phyloP scores from a whole-genome alignment of 2,329 filamentous ascomycete genomes.

The Cordyceps farinosa region DNA sequence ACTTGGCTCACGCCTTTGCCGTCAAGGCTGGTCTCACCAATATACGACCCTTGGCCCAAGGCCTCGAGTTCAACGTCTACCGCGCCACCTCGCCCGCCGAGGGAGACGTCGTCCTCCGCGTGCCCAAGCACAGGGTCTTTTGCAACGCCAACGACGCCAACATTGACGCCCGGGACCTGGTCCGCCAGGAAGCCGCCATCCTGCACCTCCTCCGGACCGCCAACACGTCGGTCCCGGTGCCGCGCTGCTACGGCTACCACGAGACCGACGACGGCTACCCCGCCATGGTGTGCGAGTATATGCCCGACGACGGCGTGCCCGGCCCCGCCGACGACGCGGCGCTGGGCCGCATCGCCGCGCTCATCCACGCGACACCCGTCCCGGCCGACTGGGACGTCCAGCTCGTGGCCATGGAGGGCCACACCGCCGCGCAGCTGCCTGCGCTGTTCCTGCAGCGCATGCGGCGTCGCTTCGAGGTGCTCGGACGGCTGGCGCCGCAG shows the following conservation, averaged over 20 bases:
- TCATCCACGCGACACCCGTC: constrained; percentile 17
- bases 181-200: constrained; percentile 20
- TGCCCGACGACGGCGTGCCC: constrained; percentile 15
- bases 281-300: constrained; percentile 21
- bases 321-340: constrained; percentile 6
- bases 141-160: constrained; percentile 21
- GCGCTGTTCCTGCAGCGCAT: constrained; percentile 19
- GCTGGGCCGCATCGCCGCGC: constrained; percentile 19
- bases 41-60: constrained; percentile 15
- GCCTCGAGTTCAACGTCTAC: constrained; percentile 21
- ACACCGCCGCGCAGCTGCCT: neutral
- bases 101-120: constrained; percentile 18
- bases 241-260: constrained; percentile 8
- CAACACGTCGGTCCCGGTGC: constrained; percentile 16
- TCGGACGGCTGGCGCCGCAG: constrained; percentile 13
- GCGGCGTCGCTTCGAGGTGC: constrained; percentile 17
- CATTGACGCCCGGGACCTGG: constrained; percentile 18
- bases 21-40: constrained; percentile 14
- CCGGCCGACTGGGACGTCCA: constrained; percentile 13
- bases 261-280: constrained; percentile 19
- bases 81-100: constrained; percentile 13
- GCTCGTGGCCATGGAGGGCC: constrained; percentile 20
- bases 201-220: constrained; percentile 15
- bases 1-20: constrained; percentile 16
- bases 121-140: constrained; percentile 19